These are phyloP conservation scores for Rhododendron kiyosumense DNA, from an alignment of 148 eudicot species.

Conservation along the genomic window DNA sequence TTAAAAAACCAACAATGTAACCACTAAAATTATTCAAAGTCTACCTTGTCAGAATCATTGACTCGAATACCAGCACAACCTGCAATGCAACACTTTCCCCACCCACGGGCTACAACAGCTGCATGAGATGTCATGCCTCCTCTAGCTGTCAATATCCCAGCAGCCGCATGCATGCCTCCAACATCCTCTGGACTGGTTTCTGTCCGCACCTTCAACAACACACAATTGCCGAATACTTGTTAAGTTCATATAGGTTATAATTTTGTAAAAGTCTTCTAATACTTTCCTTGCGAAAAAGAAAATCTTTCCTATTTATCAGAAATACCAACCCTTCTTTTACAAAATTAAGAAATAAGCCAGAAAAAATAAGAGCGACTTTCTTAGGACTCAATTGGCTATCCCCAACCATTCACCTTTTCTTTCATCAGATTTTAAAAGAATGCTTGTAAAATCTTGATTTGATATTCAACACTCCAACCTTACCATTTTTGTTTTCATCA, in stretches of 20 bases:
- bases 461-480: background rate
- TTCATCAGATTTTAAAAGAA: background rate
- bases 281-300: background rate
- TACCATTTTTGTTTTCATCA: background rate
- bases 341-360: too few relatives aligned
- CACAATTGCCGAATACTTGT: background rate
- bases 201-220: constrained; percentile 57
- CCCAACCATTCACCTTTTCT: background rate
- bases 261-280: background rate
- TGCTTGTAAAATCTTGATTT: background rate
- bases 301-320: background rate
- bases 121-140: constrained; percentile 99
- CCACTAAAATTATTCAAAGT: background rate
- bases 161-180: constrained; percentile 98
- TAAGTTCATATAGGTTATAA: background rate
- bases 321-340: background rate
- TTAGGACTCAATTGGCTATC: background rate
- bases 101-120: constrained; percentile 98
- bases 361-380: background rate
- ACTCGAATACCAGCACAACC: constrained; percentile 93
- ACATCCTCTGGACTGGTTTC: constrained; percentile 99
- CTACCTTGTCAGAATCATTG: constrained; percentile 69
- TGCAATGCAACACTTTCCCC: constrained; percentile 98
- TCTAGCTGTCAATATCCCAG: constrained; percentile 87
- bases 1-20: background rate